Evolutionary conservation across 352 stramenopile genomes (phyloP).

Genomic region (Globisporangium nodosum): DNA sequence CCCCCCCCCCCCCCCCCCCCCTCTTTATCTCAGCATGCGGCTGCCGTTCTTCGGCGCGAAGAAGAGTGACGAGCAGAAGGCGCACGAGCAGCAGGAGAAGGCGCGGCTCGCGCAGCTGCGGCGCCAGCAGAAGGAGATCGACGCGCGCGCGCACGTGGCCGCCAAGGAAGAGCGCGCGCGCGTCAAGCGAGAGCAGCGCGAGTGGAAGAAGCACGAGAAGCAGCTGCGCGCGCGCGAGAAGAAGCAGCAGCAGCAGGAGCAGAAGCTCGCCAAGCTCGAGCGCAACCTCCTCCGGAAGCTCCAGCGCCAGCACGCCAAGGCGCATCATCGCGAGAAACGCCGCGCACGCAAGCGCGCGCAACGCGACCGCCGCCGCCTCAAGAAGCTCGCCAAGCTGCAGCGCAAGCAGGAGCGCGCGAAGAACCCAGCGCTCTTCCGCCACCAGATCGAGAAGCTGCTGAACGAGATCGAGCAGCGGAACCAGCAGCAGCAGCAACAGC

Average conservation of each 20-base stretch:
- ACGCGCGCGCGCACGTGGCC: conserved; percentile 3
- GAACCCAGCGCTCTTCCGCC: background rate
- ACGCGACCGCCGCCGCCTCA: conserved; percentile 9
- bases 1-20: no score
- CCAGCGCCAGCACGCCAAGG: conserved; percentile 14
- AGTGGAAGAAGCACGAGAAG: conserved; percentile 18
- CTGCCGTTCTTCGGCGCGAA: conserved; percentile 11
- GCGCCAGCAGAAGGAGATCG: conserved; percentile 14
- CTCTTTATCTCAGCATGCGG: conserved; percentile 2
- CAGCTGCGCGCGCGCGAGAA: conserved; percentile 14
- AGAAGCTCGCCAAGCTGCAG: conserved; percentile 10
- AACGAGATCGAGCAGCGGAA: conserved; percentile 4
- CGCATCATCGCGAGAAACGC: conserved; percentile 9
- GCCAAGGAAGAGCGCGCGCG: conserved; percentile 14
- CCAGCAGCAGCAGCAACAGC: conserved; percentile 3
- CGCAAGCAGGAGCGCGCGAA: conserved; percentile 9
- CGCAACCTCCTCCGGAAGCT: conserved; percentile 22
- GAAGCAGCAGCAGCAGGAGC: conserved; percentile 4
- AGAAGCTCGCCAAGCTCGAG: conserved; percentile 11
- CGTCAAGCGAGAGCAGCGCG: conserved; percentile 5
- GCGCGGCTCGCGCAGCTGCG: conserved; percentile 13
- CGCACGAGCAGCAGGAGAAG: conserved; percentile 10
- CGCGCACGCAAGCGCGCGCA: conserved; percentile 7
- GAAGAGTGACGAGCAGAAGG: conserved; percentile 6
- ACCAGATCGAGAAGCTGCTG: conserved; percentile 4